phyloP scores from a whole-genome alignment of 1,284 basidiomycete species.

The Sporisorium iseilematis-ciliati region DNA sequence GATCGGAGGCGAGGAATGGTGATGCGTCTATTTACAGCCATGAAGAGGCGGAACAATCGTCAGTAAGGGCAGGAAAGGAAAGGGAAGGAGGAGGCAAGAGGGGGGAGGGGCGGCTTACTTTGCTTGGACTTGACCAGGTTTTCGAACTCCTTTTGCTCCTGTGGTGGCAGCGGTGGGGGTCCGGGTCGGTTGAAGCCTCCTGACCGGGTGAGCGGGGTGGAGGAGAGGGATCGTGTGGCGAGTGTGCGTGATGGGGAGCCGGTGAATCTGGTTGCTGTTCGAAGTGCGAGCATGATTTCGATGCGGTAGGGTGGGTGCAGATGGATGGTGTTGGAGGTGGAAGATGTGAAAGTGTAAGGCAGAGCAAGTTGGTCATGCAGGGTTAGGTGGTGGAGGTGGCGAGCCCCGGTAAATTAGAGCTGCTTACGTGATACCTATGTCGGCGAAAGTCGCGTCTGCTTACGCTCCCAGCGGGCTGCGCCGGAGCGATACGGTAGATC shows the following conservation, averaged over 20 bases:
- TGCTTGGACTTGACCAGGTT: slow-evolving; percentile 66
- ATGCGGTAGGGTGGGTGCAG: too few relatives aligned
- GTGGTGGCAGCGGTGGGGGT: slow-evolving; percentile 69
- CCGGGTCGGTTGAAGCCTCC: slow-evolving; percentile 65
- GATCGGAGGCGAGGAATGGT: slow-evolving; percentile 45
- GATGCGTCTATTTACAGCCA: slow-evolving; percentile 25
- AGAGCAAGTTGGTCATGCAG: neutral
- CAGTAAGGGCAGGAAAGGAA: neutral
- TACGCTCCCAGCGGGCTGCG: neutral
- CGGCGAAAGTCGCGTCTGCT: neutral
- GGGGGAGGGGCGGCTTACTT: slow-evolving; percentile 42
- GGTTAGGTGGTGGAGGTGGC: slow-evolving; percentile 29
- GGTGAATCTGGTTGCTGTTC: neutral
- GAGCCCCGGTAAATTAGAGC: slow-evolving; percentile 13
- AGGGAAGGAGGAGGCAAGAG: neutral
- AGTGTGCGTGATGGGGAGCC: too few relatives aligned
- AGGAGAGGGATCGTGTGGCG: slow-evolving; percentile 17
- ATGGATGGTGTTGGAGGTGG: neutral
- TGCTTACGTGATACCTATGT: slow-evolving; percentile 36
- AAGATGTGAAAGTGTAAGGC: neutral
- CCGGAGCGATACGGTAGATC: neutral
- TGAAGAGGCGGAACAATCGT: neutral
- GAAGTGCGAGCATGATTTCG: slow-evolving; percentile 16
- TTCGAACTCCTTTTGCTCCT: slow-evolving; percentile 71
- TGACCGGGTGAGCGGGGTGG: slow-evolving; percentile 2